Evolutionary conservation across 2,329 filamentous ascomycete genomes (phyloP), one percentile per base, ranked within the genome.

Genomic region (Trichoderma sp.): DNA sequence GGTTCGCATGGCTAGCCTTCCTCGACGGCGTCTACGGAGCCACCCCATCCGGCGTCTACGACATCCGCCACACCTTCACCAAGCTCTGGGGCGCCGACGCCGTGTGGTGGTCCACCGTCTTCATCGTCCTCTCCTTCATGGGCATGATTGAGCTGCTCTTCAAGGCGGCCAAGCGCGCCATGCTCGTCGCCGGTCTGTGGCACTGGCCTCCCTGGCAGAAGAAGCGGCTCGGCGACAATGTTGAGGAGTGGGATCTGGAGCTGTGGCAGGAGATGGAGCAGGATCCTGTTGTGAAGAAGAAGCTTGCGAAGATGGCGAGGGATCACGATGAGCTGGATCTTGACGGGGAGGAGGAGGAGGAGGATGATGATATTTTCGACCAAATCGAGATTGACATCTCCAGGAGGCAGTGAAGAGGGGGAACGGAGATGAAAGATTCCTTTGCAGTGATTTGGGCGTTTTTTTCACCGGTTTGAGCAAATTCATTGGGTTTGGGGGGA

Each of bases 1-100:
- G 93, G 88, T 89, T 85, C 80, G 81, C 80, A 4, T 97, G 94
- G 94, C 90, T 93, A 77, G 85, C 89, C 65, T 91, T 96, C 77
- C 88, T 97, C 12, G 87, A 90, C 1, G 81, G 81, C 9, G 84
- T 88, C 34, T 96, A 94, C 81, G 80, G 85, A 76, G 76, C 77
- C 2, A 78, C 79, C 18, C 82, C 84, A 0, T 85, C 83, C 26
- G 81, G 81, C 1, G 83, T 84, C 3, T 97, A 96, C 81, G 87
- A 90, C 73, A 92, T 95, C 30, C 87, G 87, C 12, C 82, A 85
- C 75, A 90, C 91, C 32, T 92, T 97, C 76, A 84, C 90, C 8
- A 79, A 85, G 21, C 85, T 86, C 0, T 95, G 92, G 71, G 94
- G 94, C 15, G 84, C 83, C 26, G 91, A 93, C 73, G 81, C 88